A percentile compares a stretch with the other conserved stretches of the same genome.
Evolutionary conservation across 306 rosid genomes (phyloP).

Genomic region (Styphnolobium japonicum): DNA sequence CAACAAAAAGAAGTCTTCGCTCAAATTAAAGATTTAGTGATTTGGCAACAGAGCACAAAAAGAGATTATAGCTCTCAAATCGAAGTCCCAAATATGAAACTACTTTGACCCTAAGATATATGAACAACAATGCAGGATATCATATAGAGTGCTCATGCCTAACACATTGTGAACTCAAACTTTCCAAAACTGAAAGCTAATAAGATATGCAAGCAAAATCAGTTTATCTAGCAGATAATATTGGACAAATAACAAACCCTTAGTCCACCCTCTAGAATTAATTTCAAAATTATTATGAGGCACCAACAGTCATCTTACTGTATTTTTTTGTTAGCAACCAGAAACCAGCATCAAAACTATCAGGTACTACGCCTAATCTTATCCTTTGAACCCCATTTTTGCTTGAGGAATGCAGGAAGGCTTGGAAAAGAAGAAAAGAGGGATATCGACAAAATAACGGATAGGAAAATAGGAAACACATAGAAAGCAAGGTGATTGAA

Average conservation of each 20-base stretch:
- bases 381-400: not conserved
- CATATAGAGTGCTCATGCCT: not conserved
- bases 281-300: not conserved
- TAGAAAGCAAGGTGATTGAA: not conserved
- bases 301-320: not conserved
- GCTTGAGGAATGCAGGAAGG: not conserved
- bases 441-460: not conserved
- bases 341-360: not conserved
- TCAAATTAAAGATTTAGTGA: not conserved
- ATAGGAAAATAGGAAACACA: not conserved
- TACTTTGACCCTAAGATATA: not conserved
- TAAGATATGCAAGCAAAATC: not conserved
- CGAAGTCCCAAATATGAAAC: not conserved
- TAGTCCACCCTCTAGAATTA: not conserved
- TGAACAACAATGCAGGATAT: not conserved
- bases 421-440: not conserved
- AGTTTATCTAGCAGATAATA: not conserved
- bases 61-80: not conserved
- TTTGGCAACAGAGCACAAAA: not conserved
- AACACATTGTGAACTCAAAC: not conserved
- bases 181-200: not conserved
- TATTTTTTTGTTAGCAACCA: not conserved
- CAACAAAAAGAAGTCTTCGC: not conserved
- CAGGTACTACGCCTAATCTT: not conserved
- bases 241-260: not conserved